Conservation (phyloP, 331 rosid genomes). For the Telfairia occidentalis region DNA sequence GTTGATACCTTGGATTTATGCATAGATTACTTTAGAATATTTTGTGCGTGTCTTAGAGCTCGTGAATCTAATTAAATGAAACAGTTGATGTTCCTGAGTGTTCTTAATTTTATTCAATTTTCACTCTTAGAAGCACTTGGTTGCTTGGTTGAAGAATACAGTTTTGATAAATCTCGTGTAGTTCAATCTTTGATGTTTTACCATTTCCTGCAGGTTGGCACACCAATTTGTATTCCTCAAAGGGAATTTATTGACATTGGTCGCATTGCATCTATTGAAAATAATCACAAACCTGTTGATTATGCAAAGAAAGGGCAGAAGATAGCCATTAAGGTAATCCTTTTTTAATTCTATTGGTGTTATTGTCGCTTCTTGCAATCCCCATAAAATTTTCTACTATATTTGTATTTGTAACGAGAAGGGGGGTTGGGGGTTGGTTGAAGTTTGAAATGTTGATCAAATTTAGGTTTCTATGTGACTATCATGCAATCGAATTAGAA, state of each 20-base stretch:
- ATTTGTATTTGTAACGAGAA: background rate
- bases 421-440: background rate
- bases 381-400: background rate
- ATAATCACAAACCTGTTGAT: slow-evolving; percentile 84
- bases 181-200: slow-evolving; percentile 10
- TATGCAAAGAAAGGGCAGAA: slow-evolving; percentile 73
- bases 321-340: slow-evolving; percentile 73
- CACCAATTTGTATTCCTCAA: slow-evolving; percentile 46
- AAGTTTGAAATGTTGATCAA: background rate
- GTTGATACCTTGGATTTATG: no score
- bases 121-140: background rate
- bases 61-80: no score
- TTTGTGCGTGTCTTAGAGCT: no score
- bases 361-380: background rate
- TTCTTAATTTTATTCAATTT: background rate
- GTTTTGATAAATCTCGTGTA: background rate
- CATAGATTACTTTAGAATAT: no score
- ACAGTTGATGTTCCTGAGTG: background rate
- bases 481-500: background rate
- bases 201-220: slow-evolving; percentile 47
- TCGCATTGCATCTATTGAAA: slow-evolving; percentile 83
- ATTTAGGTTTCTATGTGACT: background rate
- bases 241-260: slow-evolving; percentile 55
- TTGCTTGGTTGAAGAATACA: background rate
- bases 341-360: background rate